Percentiles rank a stretch among this genome's conserved stretches.
Evolutionary conservation across 371 early-diverging fungal genomes (phyloP).

Genomic region (Mortierella sp.): DNA sequence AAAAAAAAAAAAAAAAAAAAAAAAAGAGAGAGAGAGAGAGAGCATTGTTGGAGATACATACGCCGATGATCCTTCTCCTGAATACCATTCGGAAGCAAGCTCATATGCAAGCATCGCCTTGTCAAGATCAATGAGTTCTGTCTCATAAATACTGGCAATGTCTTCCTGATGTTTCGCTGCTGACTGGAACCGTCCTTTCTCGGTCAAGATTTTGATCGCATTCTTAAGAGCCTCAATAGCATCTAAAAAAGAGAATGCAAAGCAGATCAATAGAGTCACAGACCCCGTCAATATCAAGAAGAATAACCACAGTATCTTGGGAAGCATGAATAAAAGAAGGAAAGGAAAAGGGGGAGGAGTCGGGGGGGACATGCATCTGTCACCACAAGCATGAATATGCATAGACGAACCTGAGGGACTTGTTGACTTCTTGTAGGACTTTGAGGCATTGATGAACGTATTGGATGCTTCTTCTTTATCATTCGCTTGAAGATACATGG

Average conservation of each 20-base stretch:
- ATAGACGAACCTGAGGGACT: constrained; percentile 28
- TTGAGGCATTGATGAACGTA: constrained; percentile 86
- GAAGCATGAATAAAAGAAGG: neutral
- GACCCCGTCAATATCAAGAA: neutral
- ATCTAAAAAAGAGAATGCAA: constrained; percentile 66
- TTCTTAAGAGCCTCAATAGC: constrained; percentile 77
- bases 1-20: neutral
- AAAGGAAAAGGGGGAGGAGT: neutral
- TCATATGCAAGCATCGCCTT: constrained; percentile 90
- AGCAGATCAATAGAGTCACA: too few species aligned
- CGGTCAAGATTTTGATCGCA: constrained; percentile 83
- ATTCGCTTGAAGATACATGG: constrained; percentile 68
- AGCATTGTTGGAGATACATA: neutral
- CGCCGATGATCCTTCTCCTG: constrained; percentile 40
- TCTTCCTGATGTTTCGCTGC: constrained; percentile 95
- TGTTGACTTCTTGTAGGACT: constrained; percentile 88
- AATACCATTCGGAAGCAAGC: constrained; percentile 90
- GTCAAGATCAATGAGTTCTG: constrained; percentile 83
- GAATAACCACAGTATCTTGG: neutral
- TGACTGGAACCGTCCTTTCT: constrained; percentile 86
- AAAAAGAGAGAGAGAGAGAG: neutral
- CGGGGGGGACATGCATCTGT: neutral
- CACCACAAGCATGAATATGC: too few species aligned
- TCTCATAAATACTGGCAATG: constrained; percentile 93
- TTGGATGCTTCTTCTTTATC: constrained; percentile 89